Base-by-base conservation (phyloP, 495 filamentous ascomycete species). In the Staphylotrichum tortipilum region DNA sequence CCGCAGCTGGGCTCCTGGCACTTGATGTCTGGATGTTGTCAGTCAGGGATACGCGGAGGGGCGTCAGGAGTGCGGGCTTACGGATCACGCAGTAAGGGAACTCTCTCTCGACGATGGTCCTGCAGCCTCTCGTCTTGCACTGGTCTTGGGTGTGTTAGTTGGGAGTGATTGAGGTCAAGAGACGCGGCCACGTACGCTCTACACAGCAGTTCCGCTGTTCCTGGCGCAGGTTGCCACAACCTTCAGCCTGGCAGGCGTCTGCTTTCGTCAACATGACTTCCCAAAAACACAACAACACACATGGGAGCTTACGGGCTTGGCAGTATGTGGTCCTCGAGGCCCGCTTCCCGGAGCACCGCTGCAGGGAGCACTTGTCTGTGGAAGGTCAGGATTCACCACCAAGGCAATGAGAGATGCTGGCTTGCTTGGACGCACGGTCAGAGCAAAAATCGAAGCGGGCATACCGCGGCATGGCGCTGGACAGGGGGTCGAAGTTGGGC, bases 171-270 rank as follows among this genome's bases (percentile, higher is more conserved):
- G 4, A 46, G 10, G 12, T 0, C 2, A 23, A 10, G 7, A 9
- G n/a, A n/a, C n/a, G n/a, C n/a, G n/a, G n/a, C n/a, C n/a, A 52
- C 59, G 28, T 34, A 62, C 59, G 59, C n/a, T 60, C 40, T 23
- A 43, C 44, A 26, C 59, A 62, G 47, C 54, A 62, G 33, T 50
- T 57, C 10, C 47, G n/a, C 19, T 60, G 36, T 7, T 57, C 59
- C 21, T 52, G 57, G 3, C 46, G 50, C 37, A 50, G 31, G 14
- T 46, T 57, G 7, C 23, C n/a, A 30, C 59, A 62, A 0, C 54
- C 59, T 11, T 62, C 57, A 4, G 54, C 50, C 7, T 50, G 57
- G n/a, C 59, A 62, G 14, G 41, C 47, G 28, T 62, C 59, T 61
- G 4, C 0, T 12, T n/a, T n/a, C 0, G 28, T 49, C 24, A 51